Conservation (phyloP, 139 green algal species). For the Limnomonas spitsbergensis region DNA sequence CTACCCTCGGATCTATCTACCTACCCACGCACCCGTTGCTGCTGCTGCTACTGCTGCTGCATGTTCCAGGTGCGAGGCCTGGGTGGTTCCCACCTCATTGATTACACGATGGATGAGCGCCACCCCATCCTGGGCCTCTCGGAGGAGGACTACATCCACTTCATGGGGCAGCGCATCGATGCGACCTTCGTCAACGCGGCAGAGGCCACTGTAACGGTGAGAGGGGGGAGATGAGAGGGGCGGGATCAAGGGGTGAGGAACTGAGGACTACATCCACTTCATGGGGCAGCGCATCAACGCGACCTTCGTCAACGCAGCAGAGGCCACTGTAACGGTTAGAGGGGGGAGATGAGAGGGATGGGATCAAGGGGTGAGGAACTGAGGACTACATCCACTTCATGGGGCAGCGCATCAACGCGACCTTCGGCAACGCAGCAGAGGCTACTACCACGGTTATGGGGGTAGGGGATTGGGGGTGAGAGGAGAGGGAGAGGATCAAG, state of each 20-base stretch:
- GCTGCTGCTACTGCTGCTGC: not conserved
- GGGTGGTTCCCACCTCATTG: not conserved
- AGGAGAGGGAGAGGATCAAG: not conserved
- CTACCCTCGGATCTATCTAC: no score
- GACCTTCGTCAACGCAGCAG: conserved; percentile 13
- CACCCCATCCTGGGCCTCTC: not conserved
- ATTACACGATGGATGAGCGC: conserved; percentile 22
- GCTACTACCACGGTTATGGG: not conserved
- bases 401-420: conserved; percentile 14
- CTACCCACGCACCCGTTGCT: no score
- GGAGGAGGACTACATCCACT: conserved; percentile 22
- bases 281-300: conserved; percentile 13
- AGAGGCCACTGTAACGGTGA: conserved; percentile 5
- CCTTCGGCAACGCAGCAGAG: conserved; percentile 10
- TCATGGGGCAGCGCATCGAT: conserved; percentile 15
- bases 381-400: conserved; percentile 23
- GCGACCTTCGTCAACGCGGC: conserved; percentile 13
- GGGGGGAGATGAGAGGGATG: not conserved
- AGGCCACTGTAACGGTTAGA: conserved; percentile 2
- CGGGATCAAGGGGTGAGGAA: not conserved
- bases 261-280: conserved; percentile 22
- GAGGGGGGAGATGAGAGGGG: not conserved
- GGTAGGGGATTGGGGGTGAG: not conserved
- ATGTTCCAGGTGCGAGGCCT: conserved; percentile 17
- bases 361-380: not conserved